A percentile compares a stretch with the other conserved stretches of the same genome.
phyloP scores from a whole-genome alignment of 805 yeast genomes.

The Starmerella ratchasimensis region DNA sequence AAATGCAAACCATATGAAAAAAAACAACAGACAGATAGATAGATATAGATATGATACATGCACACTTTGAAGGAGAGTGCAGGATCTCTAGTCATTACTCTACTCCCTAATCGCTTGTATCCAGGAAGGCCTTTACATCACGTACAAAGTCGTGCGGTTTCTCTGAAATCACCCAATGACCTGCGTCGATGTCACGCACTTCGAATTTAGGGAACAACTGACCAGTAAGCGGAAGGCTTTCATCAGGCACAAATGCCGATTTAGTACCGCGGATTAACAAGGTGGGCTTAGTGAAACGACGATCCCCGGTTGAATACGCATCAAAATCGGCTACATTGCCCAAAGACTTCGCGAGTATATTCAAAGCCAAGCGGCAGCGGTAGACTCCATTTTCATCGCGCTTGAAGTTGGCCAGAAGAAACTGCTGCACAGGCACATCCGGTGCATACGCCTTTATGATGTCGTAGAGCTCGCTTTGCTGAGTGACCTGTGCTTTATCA shows the following conservation, averaged over 20 bases:
- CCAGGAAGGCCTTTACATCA: constrained; percentile 48
- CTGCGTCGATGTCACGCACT: constrained; percentile 60
- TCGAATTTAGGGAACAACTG: constrained; percentile 66
- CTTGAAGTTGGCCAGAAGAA: constrained; percentile 56
- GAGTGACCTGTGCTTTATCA: constrained; percentile 33
- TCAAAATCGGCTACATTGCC: constrained; percentile 70
- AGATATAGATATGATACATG: too few species aligned
- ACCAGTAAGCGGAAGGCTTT: constrained; percentile 58
- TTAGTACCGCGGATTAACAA: constrained; percentile 67
- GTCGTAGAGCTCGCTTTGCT: constrained; percentile 54
- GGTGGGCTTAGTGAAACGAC: constrained; percentile 56
- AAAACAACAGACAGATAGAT: too few species aligned
- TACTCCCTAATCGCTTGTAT: constrained; percentile 18
- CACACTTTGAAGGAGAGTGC: too few species aligned
- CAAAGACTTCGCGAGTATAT: constrained; percentile 49
- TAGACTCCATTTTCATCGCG: constrained; percentile 27
- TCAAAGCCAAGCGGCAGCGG: constrained; percentile 54
- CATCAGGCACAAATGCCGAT: constrained; percentile 73
- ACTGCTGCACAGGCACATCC: constrained; percentile 51
- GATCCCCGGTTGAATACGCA: constrained; percentile 35
- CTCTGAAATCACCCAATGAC: constrained; percentile 89
- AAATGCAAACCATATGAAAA: too few species aligned
- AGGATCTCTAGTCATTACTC: too few species aligned
- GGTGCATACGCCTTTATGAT: constrained; percentile 51
- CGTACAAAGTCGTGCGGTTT: constrained; percentile 65